phyloP scores from a whole-genome alignment of 371 early-diverging fungal species.

The Circinella umbellata region DNA sequence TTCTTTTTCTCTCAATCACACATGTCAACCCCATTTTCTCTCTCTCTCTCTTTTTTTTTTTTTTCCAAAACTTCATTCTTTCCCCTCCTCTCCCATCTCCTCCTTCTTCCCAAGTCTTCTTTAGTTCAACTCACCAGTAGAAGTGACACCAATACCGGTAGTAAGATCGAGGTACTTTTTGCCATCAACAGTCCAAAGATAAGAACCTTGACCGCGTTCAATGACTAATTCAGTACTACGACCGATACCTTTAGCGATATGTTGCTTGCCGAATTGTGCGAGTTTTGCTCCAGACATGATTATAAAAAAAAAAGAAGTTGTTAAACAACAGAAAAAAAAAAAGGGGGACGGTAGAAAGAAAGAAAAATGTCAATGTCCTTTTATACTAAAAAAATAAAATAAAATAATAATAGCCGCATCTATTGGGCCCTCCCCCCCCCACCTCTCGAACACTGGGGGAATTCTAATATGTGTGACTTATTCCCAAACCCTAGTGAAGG shows the following conservation, averaged over 20 bases:
- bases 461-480: too few species aligned
- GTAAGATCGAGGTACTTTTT: conserved; percentile 62
- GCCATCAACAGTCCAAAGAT: conserved; percentile 52
- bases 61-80: too few species aligned
- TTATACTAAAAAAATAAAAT: conserved; percentile 11
- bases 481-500: neutral
- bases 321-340: neutral
- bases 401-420: too few species aligned
- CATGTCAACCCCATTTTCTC: too few species aligned
- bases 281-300: conserved; percentile 30
- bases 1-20: neutral
- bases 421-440: too few species aligned
- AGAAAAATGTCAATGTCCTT: too few species aligned
- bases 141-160: conserved; percentile 61
- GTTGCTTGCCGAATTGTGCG: conserved; percentile 52
- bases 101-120: too few species aligned
- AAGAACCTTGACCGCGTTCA: conserved; percentile 53
- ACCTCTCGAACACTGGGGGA: too few species aligned
- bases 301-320: neutral
- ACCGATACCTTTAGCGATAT: conserved; percentile 55
- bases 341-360: too few species aligned
- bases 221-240: conserved; percentile 56
- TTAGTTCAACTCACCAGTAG: conserved; percentile 54
- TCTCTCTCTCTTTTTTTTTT: neutral
- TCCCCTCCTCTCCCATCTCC: too few species aligned